Percentiles rank a stretch among this genome's conserved stretches.
These are phyloP conservation scores for Rutstroemia sp. DNA, from an alignment of 2,329 filamentous ascomycete species.

Conservation along the genomic window DNA sequence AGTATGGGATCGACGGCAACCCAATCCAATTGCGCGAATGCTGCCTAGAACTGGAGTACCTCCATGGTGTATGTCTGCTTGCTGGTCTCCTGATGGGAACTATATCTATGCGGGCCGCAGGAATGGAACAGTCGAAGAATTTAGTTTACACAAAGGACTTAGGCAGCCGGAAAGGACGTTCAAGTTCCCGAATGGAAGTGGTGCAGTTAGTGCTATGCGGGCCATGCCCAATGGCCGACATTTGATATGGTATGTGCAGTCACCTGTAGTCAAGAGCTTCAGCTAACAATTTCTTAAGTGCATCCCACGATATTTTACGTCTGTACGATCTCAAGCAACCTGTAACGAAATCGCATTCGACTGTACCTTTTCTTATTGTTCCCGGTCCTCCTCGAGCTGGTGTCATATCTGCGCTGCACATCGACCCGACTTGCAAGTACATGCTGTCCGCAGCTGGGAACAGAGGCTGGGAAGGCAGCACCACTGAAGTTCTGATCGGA, in stretches of 20 bases:
- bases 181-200: constrained; percentile 83
- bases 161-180: constrained; percentile 71
- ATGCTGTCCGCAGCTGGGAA: constrained; percentile 92
- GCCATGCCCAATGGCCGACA: constrained; percentile 92
- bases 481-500: constrained; percentile 84
- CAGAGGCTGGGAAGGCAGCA: constrained; percentile 86
- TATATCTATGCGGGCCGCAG: constrained; percentile 87
- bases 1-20: constrained; percentile 84
- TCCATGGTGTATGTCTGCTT: constrained; percentile 96
- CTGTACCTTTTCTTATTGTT: constrained; percentile 91
- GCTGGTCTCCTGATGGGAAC: constrained; percentile 94
- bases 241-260: constrained; percentile 63
- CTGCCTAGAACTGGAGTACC: constrained; percentile 67
- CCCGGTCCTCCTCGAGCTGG: constrained; percentile 78
- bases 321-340: constrained; percentile 75
- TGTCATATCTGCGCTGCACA: constrained; percentile 76
- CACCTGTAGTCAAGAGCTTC: constrained; percentile 3
- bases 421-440: constrained; percentile 81
- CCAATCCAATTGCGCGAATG: constrained; percentile 72
- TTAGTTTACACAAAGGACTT: constrained; percentile 73
- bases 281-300: constrained; percentile 40
- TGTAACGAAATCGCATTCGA: constrained; percentile 61
- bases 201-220: constrained; percentile 78
- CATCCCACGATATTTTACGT: constrained; percentile 86
- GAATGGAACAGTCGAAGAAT: constrained; percentile 91